Percentiles rank a stretch among this genome's conserved stretches.
Conservation (phyloP, 805 yeast genomes). For the Cyberlindnera euphorbiae region DNA sequence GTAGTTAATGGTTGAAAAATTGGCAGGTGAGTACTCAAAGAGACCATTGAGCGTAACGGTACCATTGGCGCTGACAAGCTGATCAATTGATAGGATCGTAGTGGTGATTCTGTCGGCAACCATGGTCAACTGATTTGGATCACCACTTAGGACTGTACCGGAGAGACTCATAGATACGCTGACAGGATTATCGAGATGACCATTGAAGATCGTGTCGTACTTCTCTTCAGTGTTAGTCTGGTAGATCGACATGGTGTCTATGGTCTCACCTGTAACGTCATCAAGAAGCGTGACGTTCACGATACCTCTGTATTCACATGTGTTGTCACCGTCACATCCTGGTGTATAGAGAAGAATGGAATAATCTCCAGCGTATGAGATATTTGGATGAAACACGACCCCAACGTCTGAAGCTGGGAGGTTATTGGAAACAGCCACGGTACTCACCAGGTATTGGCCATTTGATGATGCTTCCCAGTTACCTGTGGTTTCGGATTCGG, state of each 20-base stretch:
- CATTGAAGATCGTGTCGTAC: conserved; percentile 73
- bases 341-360: conserved; percentile 76
- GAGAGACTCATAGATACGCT: conserved; percentile 39
- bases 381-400: conserved; percentile 59
- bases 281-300: conserved; percentile 68
- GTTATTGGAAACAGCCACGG: conserved; percentile 30
- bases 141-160: conserved; percentile 26
- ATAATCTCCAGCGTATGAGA: conserved; percentile 71
- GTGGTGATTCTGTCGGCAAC: conserved; percentile 70
- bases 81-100: conserved; percentile 43
- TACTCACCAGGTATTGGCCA: conserved; percentile 32
- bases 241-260: conserved; percentile 47
- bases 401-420: conserved; percentile 27
- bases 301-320: conserved; percentile 69
- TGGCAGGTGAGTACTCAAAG: conserved; percentile 73
- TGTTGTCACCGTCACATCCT: conserved; percentile 66
- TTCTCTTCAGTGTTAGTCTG: conserved; percentile 80
- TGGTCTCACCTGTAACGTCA: conserved; percentile 32
- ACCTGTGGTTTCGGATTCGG: conserved; percentile 27
- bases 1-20: conserved; percentile 44
- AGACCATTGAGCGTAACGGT: conserved; percentile 60
- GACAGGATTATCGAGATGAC: conserved; percentile 52
- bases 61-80: conserved; percentile 28
- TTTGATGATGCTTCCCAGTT: conserved; percentile 28
- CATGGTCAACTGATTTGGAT: conserved; percentile 36